phyloP scores from a whole-genome alignment of 2,329 filamentous ascomycete genomes.

The Xylaria sp. region DNA sequence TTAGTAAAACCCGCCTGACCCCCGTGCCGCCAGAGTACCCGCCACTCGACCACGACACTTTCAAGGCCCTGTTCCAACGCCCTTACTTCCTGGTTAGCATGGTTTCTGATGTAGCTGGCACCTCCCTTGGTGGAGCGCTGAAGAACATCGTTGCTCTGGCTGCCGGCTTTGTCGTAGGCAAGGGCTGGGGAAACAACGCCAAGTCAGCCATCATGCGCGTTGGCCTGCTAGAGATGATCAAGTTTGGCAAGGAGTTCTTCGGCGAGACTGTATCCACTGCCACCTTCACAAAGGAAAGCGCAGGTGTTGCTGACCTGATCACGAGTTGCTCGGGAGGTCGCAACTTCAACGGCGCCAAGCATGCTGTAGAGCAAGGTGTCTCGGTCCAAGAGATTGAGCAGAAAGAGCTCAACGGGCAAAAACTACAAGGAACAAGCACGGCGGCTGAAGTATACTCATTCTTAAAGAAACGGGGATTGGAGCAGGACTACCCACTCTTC shows the following conservation, averaged over 20 bases:
- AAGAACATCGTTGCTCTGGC: conserved; percentile 97
- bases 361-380: conserved; percentile 79
- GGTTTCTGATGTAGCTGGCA: conserved; percentile 93
- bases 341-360: conserved; percentile 93
- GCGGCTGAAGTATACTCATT: conserved; percentile 91
- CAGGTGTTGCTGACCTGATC: conserved; percentile 93
- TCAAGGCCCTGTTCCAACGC: conserved; percentile 88
- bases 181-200: conserved; percentile 97
- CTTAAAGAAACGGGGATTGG: conserved; percentile 76
- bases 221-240: conserved; percentile 93
- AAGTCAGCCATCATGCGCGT: conserved; percentile 99
- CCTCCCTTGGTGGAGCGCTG: conserved; percentile 89
- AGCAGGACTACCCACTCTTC: conserved; percentile 88
- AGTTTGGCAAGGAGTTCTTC: conserved; percentile 95
- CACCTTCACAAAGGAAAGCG: conserved; percentile 97
- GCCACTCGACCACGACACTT: conserved; percentile 80
- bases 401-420: conserved; percentile 92
- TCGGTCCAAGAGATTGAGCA: conserved; percentile 87
- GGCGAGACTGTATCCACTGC: conserved; percentile 76
- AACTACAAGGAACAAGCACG: conserved; percentile 94
- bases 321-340: conserved; percentile 90
- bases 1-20: conserved; percentile 72
- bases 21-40: conserved; percentile 83
- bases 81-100: conserved; percentile 98
- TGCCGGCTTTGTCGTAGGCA: conserved; percentile 91